Percentiles rank a stretch among this genome's conserved stretches.
Conservation (phyloP, 2,329 filamentous ascomycete genomes). For the Aspergillus aculeatus region DNA sequence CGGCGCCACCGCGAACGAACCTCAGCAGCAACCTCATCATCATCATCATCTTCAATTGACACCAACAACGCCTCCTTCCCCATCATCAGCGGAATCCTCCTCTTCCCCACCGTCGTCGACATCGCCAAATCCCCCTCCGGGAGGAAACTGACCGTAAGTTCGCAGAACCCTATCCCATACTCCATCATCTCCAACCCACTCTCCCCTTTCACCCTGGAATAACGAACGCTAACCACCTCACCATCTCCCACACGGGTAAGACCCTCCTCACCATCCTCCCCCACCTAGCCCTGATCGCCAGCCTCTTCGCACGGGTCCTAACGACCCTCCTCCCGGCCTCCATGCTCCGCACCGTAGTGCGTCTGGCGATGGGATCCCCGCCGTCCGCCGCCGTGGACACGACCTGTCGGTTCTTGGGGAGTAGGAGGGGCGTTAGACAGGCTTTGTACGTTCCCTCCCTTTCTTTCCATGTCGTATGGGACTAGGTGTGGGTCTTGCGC, state of each 20-base stretch:
- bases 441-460: conserved; percentile 45
- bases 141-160: conserved; percentile 46
- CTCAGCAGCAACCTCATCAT: too few relatives aligned
- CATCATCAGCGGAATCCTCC: conserved; percentile 57
- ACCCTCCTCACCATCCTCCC: conserved; percentile 36
- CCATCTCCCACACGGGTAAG: conserved; percentile 14
- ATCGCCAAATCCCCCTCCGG: conserved; percentile 65
- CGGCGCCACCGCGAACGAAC: conserved; percentile 51
- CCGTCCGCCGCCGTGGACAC: conserved; percentile 44
- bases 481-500: too few relatives aligned
- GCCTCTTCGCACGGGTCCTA: conserved; percentile 44
- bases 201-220: too few relatives aligned
- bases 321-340: conserved; percentile 42
- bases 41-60: conserved; percentile 3
- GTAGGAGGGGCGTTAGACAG: conserved; percentile 51
- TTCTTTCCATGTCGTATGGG: neutral
- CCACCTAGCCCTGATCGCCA: conserved; percentile 37
- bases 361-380: conserved; percentile 41
- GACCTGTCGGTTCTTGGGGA: conserved; percentile 53
- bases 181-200: too few relatives aligned
- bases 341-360: conserved; percentile 45
- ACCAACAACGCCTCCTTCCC: conserved; percentile 26
- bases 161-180: neutral
- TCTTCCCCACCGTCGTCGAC: conserved; percentile 74
- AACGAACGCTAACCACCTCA: neutral